A percentile compares a stretch with the other conserved stretches of the same genome.
These are phyloP conservation scores for Cyclotella sp. DNA, from an alignment of 108 stramenopile genomes.

Conservation along the genomic window DNA sequence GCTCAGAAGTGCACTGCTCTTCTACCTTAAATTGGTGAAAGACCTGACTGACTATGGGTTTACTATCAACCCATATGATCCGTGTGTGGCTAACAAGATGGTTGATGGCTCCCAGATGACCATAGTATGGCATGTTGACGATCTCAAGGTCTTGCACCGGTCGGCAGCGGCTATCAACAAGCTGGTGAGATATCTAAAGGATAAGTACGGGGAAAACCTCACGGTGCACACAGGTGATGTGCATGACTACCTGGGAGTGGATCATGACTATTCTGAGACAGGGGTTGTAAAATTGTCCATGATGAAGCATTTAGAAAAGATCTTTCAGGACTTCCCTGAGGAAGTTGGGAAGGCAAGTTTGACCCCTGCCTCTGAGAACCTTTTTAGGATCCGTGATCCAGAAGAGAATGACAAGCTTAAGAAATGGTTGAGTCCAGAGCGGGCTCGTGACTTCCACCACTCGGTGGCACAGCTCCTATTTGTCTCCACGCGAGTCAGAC, in stretches of 20 bases:
- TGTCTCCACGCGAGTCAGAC: no score
- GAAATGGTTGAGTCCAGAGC: no score
- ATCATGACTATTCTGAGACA: conserved; percentile 1
- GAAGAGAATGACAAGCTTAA: no score
- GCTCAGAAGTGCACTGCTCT: conserved; percentile 7
- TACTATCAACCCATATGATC: conserved; percentile 55
- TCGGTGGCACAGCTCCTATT: no score
- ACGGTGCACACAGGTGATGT: conserved; percentile 6
- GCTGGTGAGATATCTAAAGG: background rate
- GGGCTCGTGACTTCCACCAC: no score
- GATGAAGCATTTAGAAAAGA: conserved; percentile 2
- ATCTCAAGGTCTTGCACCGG: conserved; percentile 52
- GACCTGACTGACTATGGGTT: conserved; percentile 44
- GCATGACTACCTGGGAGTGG: conserved; percentile 12
- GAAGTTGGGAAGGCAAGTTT: background rate
- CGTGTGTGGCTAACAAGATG: conserved; percentile 30
- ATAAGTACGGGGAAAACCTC: background rate
- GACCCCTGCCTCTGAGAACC: background rate
- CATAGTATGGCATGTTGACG: conserved; percentile 57
- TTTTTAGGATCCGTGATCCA: no score
- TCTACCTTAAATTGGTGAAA: background rate
- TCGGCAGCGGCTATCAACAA: conserved; percentile 17
- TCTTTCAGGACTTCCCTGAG: background rate
- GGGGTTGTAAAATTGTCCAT: no score
- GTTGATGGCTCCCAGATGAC: conserved; percentile 22